Base-by-base conservation (phyloP, 768 basidiomycete species). In the Chiua virens region DNA sequence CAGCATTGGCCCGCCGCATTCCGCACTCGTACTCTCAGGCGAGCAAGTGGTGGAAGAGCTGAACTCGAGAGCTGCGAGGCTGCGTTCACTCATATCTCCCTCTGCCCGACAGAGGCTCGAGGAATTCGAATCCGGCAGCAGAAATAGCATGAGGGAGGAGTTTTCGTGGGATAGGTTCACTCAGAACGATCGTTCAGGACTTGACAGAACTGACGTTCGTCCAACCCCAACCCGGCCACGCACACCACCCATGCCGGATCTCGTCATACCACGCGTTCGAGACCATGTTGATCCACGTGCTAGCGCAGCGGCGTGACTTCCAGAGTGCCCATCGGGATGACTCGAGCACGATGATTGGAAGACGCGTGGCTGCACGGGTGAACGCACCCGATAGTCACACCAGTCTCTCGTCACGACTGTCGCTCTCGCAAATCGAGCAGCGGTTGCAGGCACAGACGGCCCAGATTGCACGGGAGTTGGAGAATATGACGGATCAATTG, bases 341-440 rank as follows among this genome's bases (percentile, higher is more conserved):
- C 9, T 53, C 70, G 15, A 66, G 55, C 10, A 70, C 68, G 5
- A 64, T 69, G 66, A 70, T 72, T 17, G 68, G 68, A 32, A 63
- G 70, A 23, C 68, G 67, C 35, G 68, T 70, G 38, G 65, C 69
- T 4, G 71, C 71, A 3, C 68, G 68, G 47, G 47, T 59, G 18
- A 57, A 51, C 27, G 52, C 57, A 34, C 45, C 64, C 30, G 57
- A 66, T 6, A 34, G 45, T n/a, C 64, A 55, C 1, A 38, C 44
- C 17, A 53, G 52, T 28, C 56, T 58, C 42, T 58, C 50, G 25
- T 52, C 60, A 13, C 54, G 63, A 36, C 47, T 60, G 7, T 50
- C 66, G 38, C 39, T 63, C 30, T 54, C 63, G 34, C 61, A 53
- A 39, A 48, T 71, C 1, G 68, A 68, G 34, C 68, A 69, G 38